Conservation (phyloP, 1,139 yeast species). For the Suzukiozyma palmioleophila region DNA sequence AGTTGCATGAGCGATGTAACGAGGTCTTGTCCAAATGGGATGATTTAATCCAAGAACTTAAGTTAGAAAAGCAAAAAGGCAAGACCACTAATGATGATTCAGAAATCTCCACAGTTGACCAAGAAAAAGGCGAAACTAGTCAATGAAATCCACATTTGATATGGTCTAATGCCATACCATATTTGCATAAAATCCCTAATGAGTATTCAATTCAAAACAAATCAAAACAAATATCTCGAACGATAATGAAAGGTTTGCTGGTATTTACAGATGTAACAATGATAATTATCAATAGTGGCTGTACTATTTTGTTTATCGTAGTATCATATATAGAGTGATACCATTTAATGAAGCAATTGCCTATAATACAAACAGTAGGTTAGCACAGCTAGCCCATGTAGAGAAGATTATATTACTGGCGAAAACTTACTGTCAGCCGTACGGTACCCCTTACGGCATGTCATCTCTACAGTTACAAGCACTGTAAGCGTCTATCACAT, state of each 20-base stretch:
- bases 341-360: background rate
- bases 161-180: background rate
- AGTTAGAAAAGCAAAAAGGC: conserved; percentile 26
- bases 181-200: conserved; percentile 1
- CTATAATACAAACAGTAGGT: too few species aligned
- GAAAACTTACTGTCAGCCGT: too few species aligned
- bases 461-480: too few species aligned
- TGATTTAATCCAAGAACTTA: conserved; percentile 30
- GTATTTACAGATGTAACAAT: too few species aligned
- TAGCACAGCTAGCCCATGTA: too few species aligned
- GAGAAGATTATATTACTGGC: too few species aligned
- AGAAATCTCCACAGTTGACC: conserved; percentile 23
- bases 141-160: background rate
- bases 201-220: conserved; percentile 1
- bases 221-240: too few species aligned
- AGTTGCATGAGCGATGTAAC: conserved; percentile 44
- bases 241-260: too few species aligned
- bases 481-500: too few species aligned
- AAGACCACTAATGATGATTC: conserved; percentile 23
- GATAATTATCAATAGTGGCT: background rate
- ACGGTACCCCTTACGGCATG: too few species aligned
- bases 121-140: conserved; percentile 4
- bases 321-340: background rate
- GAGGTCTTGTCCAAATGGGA: conserved; percentile 45
- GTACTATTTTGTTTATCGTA: background rate